Conservation (phyloP, 139 green algal genomes). For the Penium margaritaceum region DNA sequence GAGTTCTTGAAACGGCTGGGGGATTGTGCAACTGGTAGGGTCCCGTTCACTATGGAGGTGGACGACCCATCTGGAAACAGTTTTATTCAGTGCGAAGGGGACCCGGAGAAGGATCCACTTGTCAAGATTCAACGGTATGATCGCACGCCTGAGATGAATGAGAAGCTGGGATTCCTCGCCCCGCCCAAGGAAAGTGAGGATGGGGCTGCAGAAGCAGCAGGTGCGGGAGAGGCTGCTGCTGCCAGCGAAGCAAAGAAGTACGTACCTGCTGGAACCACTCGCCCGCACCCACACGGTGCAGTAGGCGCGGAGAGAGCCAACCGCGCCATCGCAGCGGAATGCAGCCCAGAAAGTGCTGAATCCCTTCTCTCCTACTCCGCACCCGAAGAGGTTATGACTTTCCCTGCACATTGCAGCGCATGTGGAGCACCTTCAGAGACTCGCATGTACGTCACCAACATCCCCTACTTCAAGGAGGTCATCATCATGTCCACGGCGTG, state of each 20-base stretch:
- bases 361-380: conserved; percentile 43
- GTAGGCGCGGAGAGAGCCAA: conserved; percentile 2
- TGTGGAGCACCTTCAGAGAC: conserved; percentile 47
- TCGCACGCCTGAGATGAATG: conserved; percentile 26
- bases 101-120: conserved; percentile 8
- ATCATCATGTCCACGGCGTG: conserved; percentile 61
- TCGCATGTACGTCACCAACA: conserved; percentile 53
- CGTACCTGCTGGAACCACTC: conserved; percentile 7
- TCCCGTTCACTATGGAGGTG: conserved; percentile 56
- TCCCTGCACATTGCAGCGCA: conserved; percentile 52
- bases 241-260: neutral
- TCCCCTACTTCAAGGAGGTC: conserved; percentile 62
- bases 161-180: conserved; percentile 17
- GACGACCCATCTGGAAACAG: conserved; percentile 62
- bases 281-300: conserved; percentile 6
- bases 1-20: conserved; percentile 53
- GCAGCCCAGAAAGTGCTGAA: conserved; percentile 7
- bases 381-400: conserved; percentile 53
- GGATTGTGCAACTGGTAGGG: conserved; percentile 39
- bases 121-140: conserved; percentile 17
- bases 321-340: conserved; percentile 20
- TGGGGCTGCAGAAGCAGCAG: too few relatives aligned
- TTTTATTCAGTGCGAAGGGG: conserved; percentile 49
- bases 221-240: neutral
- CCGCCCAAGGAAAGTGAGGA: too few relatives aligned